Percentiles rank a stretch among this genome's conserved stretches.
phyloP scores from a whole-genome alignment of 2,329 filamentous ascomycete species.

The Diaporthe amygdali region DNA sequence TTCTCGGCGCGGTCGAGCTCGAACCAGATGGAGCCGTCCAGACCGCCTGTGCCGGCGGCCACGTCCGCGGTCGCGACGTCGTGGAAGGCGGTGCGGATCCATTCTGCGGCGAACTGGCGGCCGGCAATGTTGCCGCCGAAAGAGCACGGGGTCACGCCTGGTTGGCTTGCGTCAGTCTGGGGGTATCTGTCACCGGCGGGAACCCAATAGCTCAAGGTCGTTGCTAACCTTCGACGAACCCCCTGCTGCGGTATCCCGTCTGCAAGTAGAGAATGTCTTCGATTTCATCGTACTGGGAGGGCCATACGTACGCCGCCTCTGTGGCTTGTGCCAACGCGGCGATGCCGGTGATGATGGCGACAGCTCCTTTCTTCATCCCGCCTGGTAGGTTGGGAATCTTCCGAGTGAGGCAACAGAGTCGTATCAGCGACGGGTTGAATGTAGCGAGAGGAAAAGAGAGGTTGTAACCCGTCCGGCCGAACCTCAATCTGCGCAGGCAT shows the following conservation, averaged over 20 bases:
- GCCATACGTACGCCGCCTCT: background rate
- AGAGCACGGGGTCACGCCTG: conserved; percentile 1
- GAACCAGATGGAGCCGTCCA: conserved; percentile 38
- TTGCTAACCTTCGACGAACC: background rate
- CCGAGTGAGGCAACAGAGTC: background rate
- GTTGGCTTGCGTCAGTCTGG: background rate
- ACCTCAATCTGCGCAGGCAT: background rate
- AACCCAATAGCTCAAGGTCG: background rate
- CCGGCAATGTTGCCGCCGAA: conserved; percentile 30
- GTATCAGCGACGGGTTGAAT: background rate
- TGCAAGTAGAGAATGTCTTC: background rate
- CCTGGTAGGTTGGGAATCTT: background rate
- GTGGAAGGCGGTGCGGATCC: conserved; percentile 39
- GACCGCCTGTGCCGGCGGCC: conserved; percentile 32
- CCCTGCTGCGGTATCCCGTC: background rate
- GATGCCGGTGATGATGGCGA: background rate
- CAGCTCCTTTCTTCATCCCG: background rate
- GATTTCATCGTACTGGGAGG: background rate
- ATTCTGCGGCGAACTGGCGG: conserved; percentile 36
- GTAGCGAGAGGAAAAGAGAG: background rate
- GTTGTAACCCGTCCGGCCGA: background rate
- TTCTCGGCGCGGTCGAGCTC: conserved; percentile 37
- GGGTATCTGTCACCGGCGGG: background rate
- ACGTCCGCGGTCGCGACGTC: conserved; percentile 36
- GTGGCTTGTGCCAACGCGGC: background rate